A percentile compares a stretch with the other conserved stretches of the same genome.
These are phyloP conservation scores for Paramecium sexaurelia DNA, from an alignment of 73 alveolate genomes.

Conservation along the genomic window DNA sequence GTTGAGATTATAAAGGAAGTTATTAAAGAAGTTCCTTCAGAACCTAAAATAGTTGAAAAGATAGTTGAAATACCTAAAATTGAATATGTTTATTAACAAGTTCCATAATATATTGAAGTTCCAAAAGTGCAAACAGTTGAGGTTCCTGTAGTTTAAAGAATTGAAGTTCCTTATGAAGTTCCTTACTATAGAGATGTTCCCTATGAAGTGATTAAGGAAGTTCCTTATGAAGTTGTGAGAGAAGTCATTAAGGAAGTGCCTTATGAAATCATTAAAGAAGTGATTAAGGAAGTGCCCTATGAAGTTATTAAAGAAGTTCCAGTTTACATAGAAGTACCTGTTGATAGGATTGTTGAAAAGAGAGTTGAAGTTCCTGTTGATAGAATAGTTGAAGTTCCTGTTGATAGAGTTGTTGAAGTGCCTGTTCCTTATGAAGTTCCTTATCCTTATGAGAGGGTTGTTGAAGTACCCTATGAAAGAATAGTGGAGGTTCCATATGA, in stretches of 20 bases:
- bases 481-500: background rate
- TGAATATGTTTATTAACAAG: conserved; percentile 41
- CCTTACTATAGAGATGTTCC: conserved; percentile 25
- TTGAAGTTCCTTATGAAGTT: conserved; percentile 27
- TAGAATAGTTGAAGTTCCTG: conserved; percentile 32
- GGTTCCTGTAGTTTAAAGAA: background rate
- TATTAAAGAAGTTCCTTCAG: conserved; percentile 11
- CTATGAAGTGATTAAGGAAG: conserved; percentile 28
- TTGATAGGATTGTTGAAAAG: conserved; percentile 6
- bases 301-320: background rate
- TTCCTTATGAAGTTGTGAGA: conserved; percentile 11
- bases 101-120: conserved; percentile 14
- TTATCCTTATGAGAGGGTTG: background rate
- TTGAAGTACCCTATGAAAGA: conserved; percentile 3
- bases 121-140: background rate
- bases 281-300: conserved; percentile 18
- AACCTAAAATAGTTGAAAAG: background rate
- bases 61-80: conserved; percentile 3
- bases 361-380: conserved; percentile 43
- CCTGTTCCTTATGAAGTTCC: conserved; percentile 39
- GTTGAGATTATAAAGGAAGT: background rate
- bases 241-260: background rate
- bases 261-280: background rate
- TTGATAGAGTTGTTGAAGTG: background rate
- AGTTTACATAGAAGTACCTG: background rate